Percentiles rank a stretch among this genome's conserved stretches.
phyloP scores from a whole-genome alignment of 768 basidiomycete species.

The Mrakia blollopis region DNA sequence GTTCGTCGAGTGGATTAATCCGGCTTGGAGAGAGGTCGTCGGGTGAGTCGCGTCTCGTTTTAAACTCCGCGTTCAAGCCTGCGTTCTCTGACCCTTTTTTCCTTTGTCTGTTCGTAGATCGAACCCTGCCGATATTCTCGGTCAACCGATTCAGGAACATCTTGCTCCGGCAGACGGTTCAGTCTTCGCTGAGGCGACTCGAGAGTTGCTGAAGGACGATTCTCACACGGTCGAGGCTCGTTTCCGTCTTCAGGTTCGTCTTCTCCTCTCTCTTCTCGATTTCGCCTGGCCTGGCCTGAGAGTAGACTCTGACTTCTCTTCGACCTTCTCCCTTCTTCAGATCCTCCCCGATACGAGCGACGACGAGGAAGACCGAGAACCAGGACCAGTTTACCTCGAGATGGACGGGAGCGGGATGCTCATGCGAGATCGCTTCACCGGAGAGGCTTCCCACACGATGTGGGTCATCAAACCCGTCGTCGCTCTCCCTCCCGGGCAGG shows the following conservation, averaged over 20 bases:
- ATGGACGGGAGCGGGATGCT: slow-evolving; percentile 99
- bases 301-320: neutral
- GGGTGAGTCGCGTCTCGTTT: slow-evolving; percentile 39
- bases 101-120: slow-evolving; percentile 52
- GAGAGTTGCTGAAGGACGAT: slow-evolving; percentile 71
- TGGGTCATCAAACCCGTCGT: slow-evolving; percentile 78
- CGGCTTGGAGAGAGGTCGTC: slow-evolving; percentile 87
- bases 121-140: slow-evolving; percentile 71
- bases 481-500: slow-evolving; percentile 26
- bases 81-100: slow-evolving; percentile 7
- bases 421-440: slow-evolving; percentile 86
- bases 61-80: neutral
- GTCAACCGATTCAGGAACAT: slow-evolving; percentile 72
- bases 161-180: slow-evolving; percentile 72
- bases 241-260: slow-evolving; percentile 69
- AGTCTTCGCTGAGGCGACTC: slow-evolving; percentile 81
- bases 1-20: slow-evolving; percentile 90
- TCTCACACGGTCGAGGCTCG: slow-evolving; percentile 78
- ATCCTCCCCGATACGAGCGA: slow-evolving; percentile 28
- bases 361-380: slow-evolving; percentile 39
- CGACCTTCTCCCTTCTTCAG: neutral
- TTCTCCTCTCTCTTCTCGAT: neutral
- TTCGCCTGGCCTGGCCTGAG: neutral
- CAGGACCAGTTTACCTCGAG: slow-evolving; percentile 54
- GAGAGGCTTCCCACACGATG: slow-evolving; percentile 89